Evolutionary conservation across 2,329 filamentous ascomycete species (phyloP), one percentile per base, ranked within the genome.

Genomic region (Xylariaceae sp.): DNA sequence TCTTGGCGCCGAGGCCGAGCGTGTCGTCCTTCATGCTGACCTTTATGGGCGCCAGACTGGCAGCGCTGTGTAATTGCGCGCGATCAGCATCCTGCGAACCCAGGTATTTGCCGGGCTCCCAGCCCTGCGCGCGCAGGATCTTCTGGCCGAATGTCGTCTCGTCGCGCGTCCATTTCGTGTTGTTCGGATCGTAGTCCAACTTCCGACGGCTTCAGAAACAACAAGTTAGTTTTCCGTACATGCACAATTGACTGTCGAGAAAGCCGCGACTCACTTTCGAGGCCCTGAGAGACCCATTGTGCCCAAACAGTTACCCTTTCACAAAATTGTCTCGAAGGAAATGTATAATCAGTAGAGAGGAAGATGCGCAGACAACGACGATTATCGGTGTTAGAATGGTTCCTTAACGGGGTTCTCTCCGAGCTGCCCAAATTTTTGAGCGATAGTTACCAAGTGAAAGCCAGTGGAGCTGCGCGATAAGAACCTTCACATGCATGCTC

Each of bases 151-250:
- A 97, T 56, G 86, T 87, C 58, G 82, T 83, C 65, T 88, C 90
- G 72, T 92, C 88, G 69, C 88, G 87, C 58, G 88, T 87, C 94
- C 94, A 99, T 81, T 84, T 86, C 52, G 90, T 96, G 75, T 97
- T 99, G 77, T 97, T 97, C 6, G 94, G 94, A 75, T 99, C 94
- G 72, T 88, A 82, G 66, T 88, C 88, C 71, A 97, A 86, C 77
- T 93, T 96, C 52, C 80, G 80, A 67, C 71, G 74, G 63, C 73
- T 76, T 55, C 3, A 64, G 5, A 17, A 44, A 57, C 51, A n/a
- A 13, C 23, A 5, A 30, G 23, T 30, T 30, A 30, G 23, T 30
- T 13, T 37, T 62, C 56, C 68, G 60, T 48, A 62, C 35, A 0
- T 18, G 13, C 30, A 30, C 6, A 13, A 11, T 10, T 17, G 5